Conservation (phyloP, 2,329 filamentous ascomycete genomes). For the Fusarium acutatum region DNA sequence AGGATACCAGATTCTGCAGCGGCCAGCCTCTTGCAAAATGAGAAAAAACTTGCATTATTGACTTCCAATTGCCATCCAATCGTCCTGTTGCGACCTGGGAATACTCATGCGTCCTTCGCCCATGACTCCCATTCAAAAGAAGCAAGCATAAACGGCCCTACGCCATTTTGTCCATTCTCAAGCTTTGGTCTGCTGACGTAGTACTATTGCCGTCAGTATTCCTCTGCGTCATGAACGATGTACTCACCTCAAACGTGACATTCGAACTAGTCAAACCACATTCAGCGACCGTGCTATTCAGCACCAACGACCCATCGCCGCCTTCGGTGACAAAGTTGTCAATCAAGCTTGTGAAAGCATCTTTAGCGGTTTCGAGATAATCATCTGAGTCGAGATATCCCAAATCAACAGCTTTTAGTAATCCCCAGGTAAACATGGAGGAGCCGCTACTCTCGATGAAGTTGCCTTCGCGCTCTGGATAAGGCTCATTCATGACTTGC, state of each 20-base stretch:
- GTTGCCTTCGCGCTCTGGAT: constrained; percentile 57
- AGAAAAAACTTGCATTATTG: rapidly evolving
- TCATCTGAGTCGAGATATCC: constrained; percentile 23
- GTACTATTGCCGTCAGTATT: constrained; percentile 5
- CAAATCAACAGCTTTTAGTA: constrained; percentile 52
- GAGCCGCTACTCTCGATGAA: constrained; percentile 66
- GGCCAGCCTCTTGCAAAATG: rapidly evolving
- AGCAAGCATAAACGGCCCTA: constrained; percentile 33
- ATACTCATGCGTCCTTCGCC: neutral
- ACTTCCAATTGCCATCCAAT: neutral
- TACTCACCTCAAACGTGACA: constrained; percentile 57
- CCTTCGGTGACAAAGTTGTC: constrained; percentile 53
- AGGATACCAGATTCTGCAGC: rapidly evolving
- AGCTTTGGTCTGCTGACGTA: constrained; percentile 11
- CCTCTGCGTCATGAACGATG: too few relatives aligned
- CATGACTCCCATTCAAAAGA: constrained; percentile 34
- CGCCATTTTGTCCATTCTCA: constrained; percentile 27
- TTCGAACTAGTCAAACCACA: constrained; percentile 56
- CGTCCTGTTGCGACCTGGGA: neutral
- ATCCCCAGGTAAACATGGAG: constrained; percentile 63
- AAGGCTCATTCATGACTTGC: constrained; percentile 62
- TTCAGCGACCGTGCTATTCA: constrained; percentile 59
- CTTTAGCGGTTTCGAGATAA: constrained; percentile 11
- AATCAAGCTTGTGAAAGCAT: constrained; percentile 45
- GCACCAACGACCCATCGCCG: constrained; percentile 54